Percentiles rank a stretch among this genome's conserved stretches.
phyloP scores from a whole-genome alignment of 2,329 filamentous ascomycete genomes.

The Diaporthe nobilis region DNA sequence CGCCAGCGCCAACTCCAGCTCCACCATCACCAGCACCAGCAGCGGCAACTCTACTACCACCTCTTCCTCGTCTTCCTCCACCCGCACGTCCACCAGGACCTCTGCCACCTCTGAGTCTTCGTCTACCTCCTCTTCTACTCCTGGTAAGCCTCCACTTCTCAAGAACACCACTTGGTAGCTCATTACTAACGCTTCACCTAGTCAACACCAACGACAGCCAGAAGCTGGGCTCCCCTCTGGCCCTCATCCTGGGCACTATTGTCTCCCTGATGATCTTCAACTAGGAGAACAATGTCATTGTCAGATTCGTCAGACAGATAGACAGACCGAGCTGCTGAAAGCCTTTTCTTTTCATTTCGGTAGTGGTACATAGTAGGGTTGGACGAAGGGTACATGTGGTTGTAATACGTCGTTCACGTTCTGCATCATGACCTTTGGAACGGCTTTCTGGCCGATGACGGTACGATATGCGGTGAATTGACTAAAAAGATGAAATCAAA shows the following conservation, averaged over 20 bases:
- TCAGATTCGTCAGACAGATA: neutral
- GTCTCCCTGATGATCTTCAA: constrained; percentile 59
- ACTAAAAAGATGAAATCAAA: neutral
- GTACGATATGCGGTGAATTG: constrained; percentile 21
- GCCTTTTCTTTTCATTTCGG: constrained; percentile 22
- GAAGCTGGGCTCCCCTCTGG: constrained; percentile 57
- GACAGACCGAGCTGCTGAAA: constrained; percentile 22
- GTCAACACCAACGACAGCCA: constrained; percentile 54
- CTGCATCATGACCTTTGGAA: constrained; percentile 33
- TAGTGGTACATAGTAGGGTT: constrained; percentile 26
- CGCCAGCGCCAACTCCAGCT: constrained; percentile 44
- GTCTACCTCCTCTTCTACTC: constrained; percentile 46
- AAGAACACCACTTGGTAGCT: fast-evolving
- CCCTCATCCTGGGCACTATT: constrained; percentile 56
- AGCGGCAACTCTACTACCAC: constrained; percentile 43
- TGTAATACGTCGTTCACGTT: constrained; percentile 13
- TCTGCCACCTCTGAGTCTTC: constrained; percentile 43
- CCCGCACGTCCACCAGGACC: constrained; percentile 34
- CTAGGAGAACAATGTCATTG: constrained; percentile 47
- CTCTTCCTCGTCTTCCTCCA: constrained; percentile 40
- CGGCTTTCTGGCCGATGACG: constrained; percentile 22
- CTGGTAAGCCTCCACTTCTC: constrained; percentile 23
- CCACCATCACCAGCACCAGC: constrained; percentile 41
- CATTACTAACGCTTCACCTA: neutral
- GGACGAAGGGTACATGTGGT: neutral